Evolutionary conservation across 257 asterid genomes (phyloP), one percentile per base, ranked within the genome.

Genomic region (Coffea eugenioides): DNA sequence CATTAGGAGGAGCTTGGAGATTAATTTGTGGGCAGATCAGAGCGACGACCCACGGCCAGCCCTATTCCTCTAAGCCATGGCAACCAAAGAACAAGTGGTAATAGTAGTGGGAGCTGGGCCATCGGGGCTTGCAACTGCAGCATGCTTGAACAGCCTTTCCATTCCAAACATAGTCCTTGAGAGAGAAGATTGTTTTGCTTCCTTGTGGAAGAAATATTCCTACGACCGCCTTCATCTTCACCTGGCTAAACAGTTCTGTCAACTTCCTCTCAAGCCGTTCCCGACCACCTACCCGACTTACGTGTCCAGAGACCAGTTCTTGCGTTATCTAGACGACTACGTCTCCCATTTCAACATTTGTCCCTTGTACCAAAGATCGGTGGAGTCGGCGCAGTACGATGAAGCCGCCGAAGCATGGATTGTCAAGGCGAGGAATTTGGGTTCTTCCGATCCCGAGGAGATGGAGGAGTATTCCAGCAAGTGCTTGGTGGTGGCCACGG

Each of bases 211-310:
- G 77, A 92, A 94, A 69, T 88, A 90, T 73, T 75, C 93, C 2
- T 92, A 94, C 82, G 96, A 94, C 20, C 88, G 97, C 27, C 90
- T 94, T 69, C 94, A 88, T 82, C 97, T 94, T 15, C 98, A 94
- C 84, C 84, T 94, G 2, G 80, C 88, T 18, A 94, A 89, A 64
- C 86, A 87, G 10, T 82, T 81, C 73, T 88, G 97, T 79, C 69
- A 86, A 73, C 87, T 94, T 2, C 93, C 97, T 5, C 83, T 77
- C 1, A 25, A 88, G 80, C 91, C 90, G 2, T 79, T 92, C 34
- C 97, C 97, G 2, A 13, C 51, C n/a, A 14, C 76, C 41, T 84
- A 73, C 76, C 94, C 98, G 0, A 84, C 83, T 7, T 91, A 86
- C 82, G 20, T 88, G 4, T 86, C 97, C 0, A 82, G 70, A 56